Conservation (phyloP, 2,329 filamentous ascomycete genomes). For the Monascus ruber region DNA sequence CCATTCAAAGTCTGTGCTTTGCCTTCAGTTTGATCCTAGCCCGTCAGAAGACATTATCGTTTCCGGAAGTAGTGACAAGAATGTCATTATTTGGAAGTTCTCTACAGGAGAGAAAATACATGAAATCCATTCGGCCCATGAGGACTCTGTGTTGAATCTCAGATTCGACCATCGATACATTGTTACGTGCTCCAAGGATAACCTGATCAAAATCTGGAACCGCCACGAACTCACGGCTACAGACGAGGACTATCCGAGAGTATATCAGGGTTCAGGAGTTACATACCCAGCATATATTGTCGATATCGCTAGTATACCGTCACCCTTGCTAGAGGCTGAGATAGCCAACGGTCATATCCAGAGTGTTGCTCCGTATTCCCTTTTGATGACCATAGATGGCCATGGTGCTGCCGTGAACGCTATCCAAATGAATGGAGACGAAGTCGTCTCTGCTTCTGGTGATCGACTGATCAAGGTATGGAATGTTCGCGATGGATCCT, state of each 20-base stretch:
- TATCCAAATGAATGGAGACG: conserved; percentile 74
- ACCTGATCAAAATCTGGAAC: conserved; percentile 94
- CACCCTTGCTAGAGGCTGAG: conserved; percentile 30
- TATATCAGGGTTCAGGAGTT: conserved; percentile 31
- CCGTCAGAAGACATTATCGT: conserved; percentile 86
- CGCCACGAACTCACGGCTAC: conserved; percentile 50
- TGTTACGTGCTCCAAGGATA: conserved; percentile 95
- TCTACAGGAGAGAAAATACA: conserved; percentile 78
- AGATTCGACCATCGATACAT: conserved; percentile 84
- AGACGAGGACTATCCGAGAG: conserved; percentile 34
- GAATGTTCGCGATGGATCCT: conserved; percentile 72
- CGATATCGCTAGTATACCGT: conserved; percentile 35
- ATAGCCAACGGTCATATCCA: conserved; percentile 31
- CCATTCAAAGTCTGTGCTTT: conserved; percentile 79
- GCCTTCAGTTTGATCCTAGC: conserved; percentile 84
- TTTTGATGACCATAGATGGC: conserved; percentile 69
- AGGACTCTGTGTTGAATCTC: conserved; percentile 86
- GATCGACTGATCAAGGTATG: conserved; percentile 91
- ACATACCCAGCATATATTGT: conserved; percentile 45
- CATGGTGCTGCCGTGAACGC: conserved; percentile 92
- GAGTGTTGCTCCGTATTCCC: conserved; percentile 53
- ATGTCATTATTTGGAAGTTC: conserved; percentile 85
- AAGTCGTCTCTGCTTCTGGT: conserved; percentile 89
- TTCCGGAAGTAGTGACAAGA: conserved; percentile 85
- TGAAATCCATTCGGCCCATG: conserved; percentile 63